A percentile compares a stretch with the other conserved stretches of the same genome.
These are phyloP conservation scores for Rutstroemia sp. DNA, from an alignment of 2,329 filamentous ascomycete species.

Conservation along the genomic window DNA sequence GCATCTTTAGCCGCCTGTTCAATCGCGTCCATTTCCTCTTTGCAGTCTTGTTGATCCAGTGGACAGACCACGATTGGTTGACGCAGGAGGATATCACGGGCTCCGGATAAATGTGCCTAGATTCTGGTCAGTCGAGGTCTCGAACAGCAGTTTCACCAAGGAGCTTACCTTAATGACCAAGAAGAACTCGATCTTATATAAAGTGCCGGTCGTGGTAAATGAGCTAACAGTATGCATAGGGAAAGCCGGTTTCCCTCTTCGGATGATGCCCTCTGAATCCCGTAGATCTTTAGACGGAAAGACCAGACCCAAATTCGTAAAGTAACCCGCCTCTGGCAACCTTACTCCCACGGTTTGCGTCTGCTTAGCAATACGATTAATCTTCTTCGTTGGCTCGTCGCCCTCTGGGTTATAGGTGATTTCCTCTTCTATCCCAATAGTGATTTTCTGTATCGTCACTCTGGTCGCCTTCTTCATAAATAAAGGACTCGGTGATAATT, in stretches of 20 bases:
- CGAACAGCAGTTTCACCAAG: too few species aligned
- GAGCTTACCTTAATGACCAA: conserved; percentile 75
- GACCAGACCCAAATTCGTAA: conserved; percentile 83
- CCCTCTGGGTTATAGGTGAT: conserved; percentile 98
- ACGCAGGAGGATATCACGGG: conserved; percentile 78
- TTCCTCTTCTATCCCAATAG: conserved; percentile 89
- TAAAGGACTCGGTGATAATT: conserved; percentile 83
- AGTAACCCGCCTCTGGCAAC: conserved; percentile 84
- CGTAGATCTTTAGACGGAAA: conserved; percentile 86
- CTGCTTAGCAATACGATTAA: conserved; percentile 80
- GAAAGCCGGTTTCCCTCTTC: conserved; percentile 77
- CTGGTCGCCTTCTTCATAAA: conserved; percentile 86
- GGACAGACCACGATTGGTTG: conserved; percentile 96
- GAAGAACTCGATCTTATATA: conserved; percentile 99
- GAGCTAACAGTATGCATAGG: conserved; percentile 82
- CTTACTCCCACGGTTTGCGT: conserved; percentile 74
- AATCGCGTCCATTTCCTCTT: conserved; percentile 97
- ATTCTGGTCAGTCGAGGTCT: conserved; percentile 10
- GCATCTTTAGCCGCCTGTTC: conserved; percentile 94
- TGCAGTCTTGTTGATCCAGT: conserved; percentile 89
- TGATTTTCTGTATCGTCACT: conserved; percentile 91
- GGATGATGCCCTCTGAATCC: conserved; percentile 81
- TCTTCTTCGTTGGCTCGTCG: conserved; percentile 85
- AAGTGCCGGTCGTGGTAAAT: conserved; percentile 86
- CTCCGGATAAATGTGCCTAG: conserved; percentile 80